Percentiles rank a stretch among this genome's conserved stretches.
Evolutionary conservation across 2,329 filamentous ascomycete species (phyloP).

Genomic region (Paecilomyces variotii): DNA sequence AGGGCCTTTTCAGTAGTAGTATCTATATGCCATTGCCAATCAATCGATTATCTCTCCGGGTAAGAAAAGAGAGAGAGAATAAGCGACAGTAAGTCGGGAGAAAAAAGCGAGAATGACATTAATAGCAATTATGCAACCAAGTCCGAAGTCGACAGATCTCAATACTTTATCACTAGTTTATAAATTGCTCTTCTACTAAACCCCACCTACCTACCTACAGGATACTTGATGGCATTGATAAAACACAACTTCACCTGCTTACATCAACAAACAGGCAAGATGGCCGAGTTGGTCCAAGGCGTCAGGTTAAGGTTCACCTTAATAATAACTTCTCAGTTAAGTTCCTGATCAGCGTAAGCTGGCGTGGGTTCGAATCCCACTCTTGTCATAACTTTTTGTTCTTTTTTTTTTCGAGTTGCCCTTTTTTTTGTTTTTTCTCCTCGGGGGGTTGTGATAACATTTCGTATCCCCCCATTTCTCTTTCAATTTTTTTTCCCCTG

Average conservation of each 20-base stretch:
- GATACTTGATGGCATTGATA: background rate
- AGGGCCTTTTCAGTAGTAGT: too few relatives aligned
- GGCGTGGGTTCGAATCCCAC: background rate
- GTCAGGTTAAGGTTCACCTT: slow-evolving; percentile 22
- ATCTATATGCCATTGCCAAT: too few relatives aligned
- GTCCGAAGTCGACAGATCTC: too few relatives aligned
- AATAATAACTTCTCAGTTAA: background rate
- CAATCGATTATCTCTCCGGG: too few relatives aligned
- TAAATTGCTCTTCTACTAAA: too few relatives aligned
- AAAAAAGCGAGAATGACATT: too few relatives aligned
- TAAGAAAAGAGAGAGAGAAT: too few relatives aligned
- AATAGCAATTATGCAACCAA: too few relatives aligned
- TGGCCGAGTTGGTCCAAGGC: slow-evolving; percentile 30
- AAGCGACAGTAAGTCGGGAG: too few relatives aligned
- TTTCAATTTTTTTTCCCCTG: too few relatives aligned
- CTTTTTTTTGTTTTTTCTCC: background rate
- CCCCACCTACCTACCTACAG: background rate
- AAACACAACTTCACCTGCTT: background rate
- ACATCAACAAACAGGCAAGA: slow-evolving; percentile 16
- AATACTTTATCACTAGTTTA: too few relatives aligned
- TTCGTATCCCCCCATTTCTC: too few relatives aligned
- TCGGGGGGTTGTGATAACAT: background rate
- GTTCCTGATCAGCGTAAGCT: background rate
- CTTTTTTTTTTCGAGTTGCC: background rate
- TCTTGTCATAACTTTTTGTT: background rate